phyloP scores from a whole-genome alignment of 257 asterid species.

The Solanum raphanifolium region DNA sequence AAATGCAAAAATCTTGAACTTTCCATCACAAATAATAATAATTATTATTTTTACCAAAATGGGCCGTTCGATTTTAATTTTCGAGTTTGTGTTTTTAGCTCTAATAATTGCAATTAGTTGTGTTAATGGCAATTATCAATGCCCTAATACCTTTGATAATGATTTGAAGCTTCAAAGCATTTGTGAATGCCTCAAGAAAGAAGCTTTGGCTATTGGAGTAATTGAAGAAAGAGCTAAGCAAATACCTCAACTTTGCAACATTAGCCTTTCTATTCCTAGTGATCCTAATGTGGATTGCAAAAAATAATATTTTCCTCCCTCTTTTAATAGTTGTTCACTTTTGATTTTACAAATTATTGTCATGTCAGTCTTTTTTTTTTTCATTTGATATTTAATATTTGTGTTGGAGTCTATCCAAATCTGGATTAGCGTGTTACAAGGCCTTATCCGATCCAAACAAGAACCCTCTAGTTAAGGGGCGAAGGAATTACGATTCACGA shows the following conservation, averaged over 20 bases:
- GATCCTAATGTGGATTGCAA: not conserved
- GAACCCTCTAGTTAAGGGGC: not conserved
- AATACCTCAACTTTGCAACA: not conserved
- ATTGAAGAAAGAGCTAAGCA: not conserved
- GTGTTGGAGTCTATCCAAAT: not conserved
- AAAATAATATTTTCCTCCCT: not conserved
- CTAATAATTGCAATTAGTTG: not conserved
- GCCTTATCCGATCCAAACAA: not conserved
- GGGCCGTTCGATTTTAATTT: not conserved
- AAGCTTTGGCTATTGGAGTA: not conserved
- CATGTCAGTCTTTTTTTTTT: too few species aligned
- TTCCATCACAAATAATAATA: not conserved
- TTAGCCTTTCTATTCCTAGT: not conserved
- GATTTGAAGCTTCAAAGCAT: not conserved
- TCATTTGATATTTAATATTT: not conserved
- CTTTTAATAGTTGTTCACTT: not conserved
- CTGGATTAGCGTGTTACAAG: not conserved
- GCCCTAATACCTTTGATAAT: not conserved
- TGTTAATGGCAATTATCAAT: not conserved
- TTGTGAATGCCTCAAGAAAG: not conserved
- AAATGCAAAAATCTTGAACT: not conserved
- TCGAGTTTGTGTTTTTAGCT: not conserved
- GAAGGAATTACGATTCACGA: not conserved
- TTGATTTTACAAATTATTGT: not conserved
- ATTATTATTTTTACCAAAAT: not conserved